Conservation (phyloP, 2,329 filamentous ascomycete species). For the Alternaria longipes region DNA sequence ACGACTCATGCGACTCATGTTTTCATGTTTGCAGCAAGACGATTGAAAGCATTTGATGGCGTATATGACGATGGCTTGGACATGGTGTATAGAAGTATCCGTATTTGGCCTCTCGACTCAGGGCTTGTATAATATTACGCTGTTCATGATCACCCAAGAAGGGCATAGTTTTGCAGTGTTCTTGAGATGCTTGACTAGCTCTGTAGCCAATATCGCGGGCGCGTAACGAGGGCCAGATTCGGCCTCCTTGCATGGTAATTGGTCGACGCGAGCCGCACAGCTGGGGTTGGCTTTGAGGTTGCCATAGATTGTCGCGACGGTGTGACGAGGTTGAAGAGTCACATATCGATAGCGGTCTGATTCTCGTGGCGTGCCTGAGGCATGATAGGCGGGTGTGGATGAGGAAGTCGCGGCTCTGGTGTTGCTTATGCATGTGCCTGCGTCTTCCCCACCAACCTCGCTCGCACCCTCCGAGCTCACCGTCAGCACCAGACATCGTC, state of each 20-base stretch:
- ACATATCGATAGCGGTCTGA: conserved; percentile 25
- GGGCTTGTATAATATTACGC: conserved; percentile 38
- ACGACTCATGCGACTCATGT: conserved; percentile 14
- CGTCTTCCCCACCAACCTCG: conserved; percentile 11
- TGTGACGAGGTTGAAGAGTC: conserved; percentile 30
- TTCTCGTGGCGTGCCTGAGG: conserved; percentile 21
- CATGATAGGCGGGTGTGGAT: conserved; percentile 18
- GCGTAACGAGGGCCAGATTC: conserved; percentile 37
- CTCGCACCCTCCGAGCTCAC: conserved; percentile 12
- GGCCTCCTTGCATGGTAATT: conserved; percentile 27
- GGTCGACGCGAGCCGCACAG: conserved; percentile 31
- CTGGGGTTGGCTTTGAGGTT: conserved; percentile 38
- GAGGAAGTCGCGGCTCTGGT: conserved; percentile 14
- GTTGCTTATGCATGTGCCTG: conserved; percentile 31
- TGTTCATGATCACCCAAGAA: conserved; percentile 6
- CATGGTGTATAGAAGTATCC: conserved; percentile 33
- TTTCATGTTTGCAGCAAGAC: conserved; percentile 22
- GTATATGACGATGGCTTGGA: conserved; percentile 19
- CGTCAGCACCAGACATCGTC: conserved; percentile 11
- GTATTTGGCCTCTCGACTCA: conserved; percentile 47
- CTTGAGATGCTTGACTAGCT: conserved; percentile 3
- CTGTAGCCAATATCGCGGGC: conserved; percentile 29
- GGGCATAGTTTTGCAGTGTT: neutral
- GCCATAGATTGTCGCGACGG: conserved; percentile 28
- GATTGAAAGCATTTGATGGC: conserved; percentile 45